Evolutionary conservation across 1,284 basidiomycete genomes (phyloP).

Genomic region (Sanghuangporus sanghuang): DNA sequence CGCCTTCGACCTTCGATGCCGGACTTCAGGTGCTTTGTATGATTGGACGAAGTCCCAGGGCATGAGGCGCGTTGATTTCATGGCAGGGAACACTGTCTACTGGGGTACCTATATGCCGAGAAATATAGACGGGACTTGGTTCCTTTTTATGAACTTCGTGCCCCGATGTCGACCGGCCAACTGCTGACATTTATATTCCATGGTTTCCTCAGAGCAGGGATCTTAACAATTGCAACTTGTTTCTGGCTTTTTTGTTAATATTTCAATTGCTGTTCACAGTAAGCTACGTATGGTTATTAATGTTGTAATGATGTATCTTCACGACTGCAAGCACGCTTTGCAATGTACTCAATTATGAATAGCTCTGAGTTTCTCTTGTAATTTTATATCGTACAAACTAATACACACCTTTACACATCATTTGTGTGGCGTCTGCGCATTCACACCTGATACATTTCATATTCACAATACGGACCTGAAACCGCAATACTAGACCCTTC

Average conservation of each 20-base stretch:
- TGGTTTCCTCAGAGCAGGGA: not conserved
- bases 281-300: too few species aligned
- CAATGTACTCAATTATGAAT: not conserved
- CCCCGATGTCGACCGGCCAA: not conserved
- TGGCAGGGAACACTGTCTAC: slow-evolving; percentile 11
- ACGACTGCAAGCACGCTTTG: not conserved
- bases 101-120: slow-evolving; percentile 11
- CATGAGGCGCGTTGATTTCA: slow-evolving; percentile 13
- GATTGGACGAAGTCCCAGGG: slow-evolving; percentile 8
- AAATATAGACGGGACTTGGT: slow-evolving; percentile 7
- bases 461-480: not conserved
- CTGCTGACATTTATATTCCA: not conserved
- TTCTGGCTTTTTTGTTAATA: not conserved
- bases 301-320: not conserved
- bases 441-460: not conserved
- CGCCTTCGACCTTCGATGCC: slow-evolving; percentile 4
- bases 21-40: not conserved
- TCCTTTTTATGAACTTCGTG: slow-evolving; percentile 7
- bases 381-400: too few species aligned
- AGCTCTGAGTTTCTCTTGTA: too few species aligned
- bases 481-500: not conserved
- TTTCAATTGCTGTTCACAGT: too few species aligned
- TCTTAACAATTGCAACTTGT: not conserved
- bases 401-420: too few species aligned
- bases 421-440: not conserved